These are phyloP conservation scores for Fraxinus greggii DNA, from an alignment of 305 asterid genomes.

Conservation along the genomic window DNA sequence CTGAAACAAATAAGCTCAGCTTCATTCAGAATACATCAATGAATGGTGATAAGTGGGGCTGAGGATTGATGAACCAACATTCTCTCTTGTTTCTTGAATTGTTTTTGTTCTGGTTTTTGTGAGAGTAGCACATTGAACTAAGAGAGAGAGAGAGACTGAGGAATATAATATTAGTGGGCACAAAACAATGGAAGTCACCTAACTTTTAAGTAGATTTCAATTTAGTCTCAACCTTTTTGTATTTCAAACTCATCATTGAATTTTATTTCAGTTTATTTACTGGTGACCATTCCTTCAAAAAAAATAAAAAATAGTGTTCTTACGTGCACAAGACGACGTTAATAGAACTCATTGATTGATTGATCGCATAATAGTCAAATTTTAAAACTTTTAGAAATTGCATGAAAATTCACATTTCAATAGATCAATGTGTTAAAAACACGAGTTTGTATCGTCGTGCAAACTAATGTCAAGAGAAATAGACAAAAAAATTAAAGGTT, in stretches of 20 bases:
- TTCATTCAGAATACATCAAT: slow-evolving; percentile 10
- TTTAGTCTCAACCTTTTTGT: not conserved
- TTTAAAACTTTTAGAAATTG: not conserved
- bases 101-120: not conserved
- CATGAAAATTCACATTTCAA: not conserved
- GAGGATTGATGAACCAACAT: slow-evolving; percentile 26
- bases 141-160: slow-evolving; percentile 8
- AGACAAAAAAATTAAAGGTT: not conserved
- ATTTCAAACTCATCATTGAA: not conserved
- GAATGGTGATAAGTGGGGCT: not conserved
- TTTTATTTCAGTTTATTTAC: not conserved
- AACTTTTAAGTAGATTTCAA: not conserved
- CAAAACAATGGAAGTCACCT: not conserved
- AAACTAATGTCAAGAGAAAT: not conserved
- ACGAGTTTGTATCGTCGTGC: not conserved
- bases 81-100: slow-evolving; percentile 31
- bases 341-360: not conserved
- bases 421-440: not conserved
- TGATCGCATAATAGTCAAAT: not conserved
- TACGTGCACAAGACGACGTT: not conserved
- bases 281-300: not conserved
- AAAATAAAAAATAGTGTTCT: not conserved
- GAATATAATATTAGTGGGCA: not conserved
- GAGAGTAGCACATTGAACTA: not conserved
- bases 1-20: slow-evolving; percentile 6